Percentiles rank a stretch among this genome's conserved stretches.
These are phyloP conservation scores for Rhodotorula toruloides DNA, from an alignment of 768 basidiomycete species.

Conservation along the genomic window DNA sequence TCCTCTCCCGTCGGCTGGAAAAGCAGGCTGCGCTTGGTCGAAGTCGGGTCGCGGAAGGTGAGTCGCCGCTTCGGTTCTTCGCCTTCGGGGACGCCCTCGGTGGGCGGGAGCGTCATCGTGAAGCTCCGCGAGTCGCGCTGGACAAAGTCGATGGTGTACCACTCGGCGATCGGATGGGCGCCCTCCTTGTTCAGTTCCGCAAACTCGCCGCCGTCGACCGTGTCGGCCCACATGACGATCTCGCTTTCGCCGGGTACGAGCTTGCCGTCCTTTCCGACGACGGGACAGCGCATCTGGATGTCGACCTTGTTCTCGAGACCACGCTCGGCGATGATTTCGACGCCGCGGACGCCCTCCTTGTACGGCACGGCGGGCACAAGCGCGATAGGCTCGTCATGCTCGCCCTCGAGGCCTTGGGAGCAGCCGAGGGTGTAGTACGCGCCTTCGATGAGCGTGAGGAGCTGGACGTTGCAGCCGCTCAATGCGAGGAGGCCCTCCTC, in stretches of 20 bases:
- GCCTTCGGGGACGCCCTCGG: conserved; percentile 35
- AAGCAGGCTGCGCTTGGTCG: conserved; percentile 18
- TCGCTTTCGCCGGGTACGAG: conserved; percentile 27
- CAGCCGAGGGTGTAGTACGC: conserved; percentile 37
- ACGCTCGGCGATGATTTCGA: conserved; percentile 36
- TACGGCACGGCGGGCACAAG: conserved; percentile 34
- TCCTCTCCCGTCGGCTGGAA: conserved; percentile 38
- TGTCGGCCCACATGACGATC: conserved; percentile 37
- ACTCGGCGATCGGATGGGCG: conserved; percentile 34
- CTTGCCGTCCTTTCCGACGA: conserved; percentile 27
- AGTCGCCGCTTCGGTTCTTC: conserved; percentile 38
- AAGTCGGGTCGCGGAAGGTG: conserved; percentile 23
- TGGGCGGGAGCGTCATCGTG: conserved; percentile 39
- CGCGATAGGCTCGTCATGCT: conserved; percentile 23
- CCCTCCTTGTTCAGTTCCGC: conserved; percentile 19
- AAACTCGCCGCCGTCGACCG: conserved; percentile 30
- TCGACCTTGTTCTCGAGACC: conserved; percentile 39
- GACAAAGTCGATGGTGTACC: conserved; percentile 37
- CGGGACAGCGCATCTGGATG: conserved; percentile 37
- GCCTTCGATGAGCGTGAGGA: conserved; percentile 40
- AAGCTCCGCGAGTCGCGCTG: conserved; percentile 38
- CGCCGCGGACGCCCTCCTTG: conserved; percentile 39
- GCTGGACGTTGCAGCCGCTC: conserved; percentile 39
- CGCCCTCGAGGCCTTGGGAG: conserved; percentile 33
- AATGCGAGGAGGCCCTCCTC: conserved; percentile 41